Base-by-base conservation (phyloP, 2,329 filamentous ascomycete species). In the Claviceps quebecensis region DNA sequence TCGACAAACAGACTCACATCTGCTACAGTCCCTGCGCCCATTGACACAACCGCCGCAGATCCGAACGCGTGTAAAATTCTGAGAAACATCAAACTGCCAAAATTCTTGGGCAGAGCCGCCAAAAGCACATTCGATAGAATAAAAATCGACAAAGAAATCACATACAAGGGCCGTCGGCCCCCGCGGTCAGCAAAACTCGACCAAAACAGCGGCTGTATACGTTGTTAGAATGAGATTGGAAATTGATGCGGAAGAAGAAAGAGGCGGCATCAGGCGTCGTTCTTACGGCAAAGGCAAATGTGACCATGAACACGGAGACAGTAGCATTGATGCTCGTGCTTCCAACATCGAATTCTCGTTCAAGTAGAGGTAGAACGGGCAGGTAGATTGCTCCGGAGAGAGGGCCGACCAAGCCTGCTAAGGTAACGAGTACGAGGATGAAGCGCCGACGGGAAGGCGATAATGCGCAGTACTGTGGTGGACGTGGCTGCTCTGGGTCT, bases 381-480 rank as follows among this genome's bases (percentile, higher is more conserved):
- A 73, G 57, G 56, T 72, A 72, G 36, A 72, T 66, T n/a, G 64
- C 65, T 34, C 69, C 70, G n/a, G 66, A 65, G 17, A 73, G 53
- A 8, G 70, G 70, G 0, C 66, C 70, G 43, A 72, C 65, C 57
- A 70, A 68, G 3, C 68, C 70, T 1, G 67, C 69, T 5, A 63
- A 56, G 2, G 68, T 71, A 46, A 71, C 66, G 23, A 71, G 57
- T 22, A 52, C 55, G 5, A 72, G 59, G 37, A 71, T 66, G 48
- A 71, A 65, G 16, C 61, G 60, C 49, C 62, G 62, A 6, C 65
- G 62, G 40, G 61, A 60, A 9, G 61, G 56, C 0, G 66, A 60
- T 47, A 71, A 67, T 1, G 65, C 68, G 5, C 68, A 66, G 54
- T 72, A 72, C 5, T 59, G 57, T 41, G 55, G 45, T n/a, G 46